Conservation (phyloP, 176 grass and related monocot genomes). For the Puya raimondii region DNA sequence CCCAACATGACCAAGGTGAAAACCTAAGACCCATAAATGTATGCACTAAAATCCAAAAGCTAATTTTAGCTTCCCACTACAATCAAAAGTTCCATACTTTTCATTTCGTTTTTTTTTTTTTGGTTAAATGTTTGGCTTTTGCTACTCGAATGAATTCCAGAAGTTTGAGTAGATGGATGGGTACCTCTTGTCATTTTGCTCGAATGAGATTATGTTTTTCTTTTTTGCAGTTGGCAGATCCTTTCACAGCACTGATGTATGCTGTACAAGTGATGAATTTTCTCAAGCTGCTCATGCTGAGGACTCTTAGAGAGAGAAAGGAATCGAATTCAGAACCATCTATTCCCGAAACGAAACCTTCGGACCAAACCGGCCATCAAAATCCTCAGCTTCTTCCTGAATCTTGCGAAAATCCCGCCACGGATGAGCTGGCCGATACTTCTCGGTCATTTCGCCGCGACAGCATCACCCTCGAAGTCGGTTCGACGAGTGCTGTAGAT, state of each 20-base stretch:
- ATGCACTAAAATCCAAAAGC: no score
- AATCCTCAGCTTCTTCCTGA: conserved; percentile 7
- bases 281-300: conserved; percentile 71
- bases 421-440: neutral
- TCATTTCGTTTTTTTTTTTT: neutral
- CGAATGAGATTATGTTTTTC: no score
- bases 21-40: neutral
- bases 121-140: neutral
- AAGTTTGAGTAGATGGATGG: neutral
- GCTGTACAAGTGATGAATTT: conserved; percentile 96
- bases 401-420: neutral
- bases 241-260: conserved; percentile 83
- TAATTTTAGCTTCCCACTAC: no score
- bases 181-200: neutral
- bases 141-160: neutral
- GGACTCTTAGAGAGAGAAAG: conserved; percentile 61
- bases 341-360: neutral
- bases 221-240: conserved; percentile 59
- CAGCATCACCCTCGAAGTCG: neutral
- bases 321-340: conserved; percentile 11
- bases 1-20: conserved; percentile 90
- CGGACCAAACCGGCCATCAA: conserved; percentile 10
- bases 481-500: neutral
- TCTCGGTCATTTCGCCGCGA: neutral
- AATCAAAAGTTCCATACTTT: neutral